phyloP scores from a whole-genome alignment of 345 rosid species.

The Dovyalis caffra region DNA sequence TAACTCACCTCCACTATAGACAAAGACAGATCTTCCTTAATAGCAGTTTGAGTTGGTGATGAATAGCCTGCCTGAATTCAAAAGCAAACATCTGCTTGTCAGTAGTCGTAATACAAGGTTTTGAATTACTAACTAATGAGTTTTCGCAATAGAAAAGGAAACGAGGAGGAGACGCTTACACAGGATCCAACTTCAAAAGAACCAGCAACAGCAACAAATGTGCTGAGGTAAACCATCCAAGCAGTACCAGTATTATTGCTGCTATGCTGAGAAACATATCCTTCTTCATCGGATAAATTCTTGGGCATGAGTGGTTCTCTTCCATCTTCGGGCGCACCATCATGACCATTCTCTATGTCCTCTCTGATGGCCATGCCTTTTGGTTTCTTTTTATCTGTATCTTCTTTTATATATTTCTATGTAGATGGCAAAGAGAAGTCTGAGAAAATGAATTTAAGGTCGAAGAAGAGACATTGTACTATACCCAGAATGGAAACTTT shows the following conservation, averaged over 20 bases:
- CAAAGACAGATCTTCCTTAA: constrained; percentile 64
- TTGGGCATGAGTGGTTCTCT: constrained; percentile 40
- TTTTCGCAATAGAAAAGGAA: not conserved
- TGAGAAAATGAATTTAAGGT: not conserved
- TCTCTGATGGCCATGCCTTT: constrained; percentile 36
- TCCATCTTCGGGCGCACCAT: constrained; percentile 16
- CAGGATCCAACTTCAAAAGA: constrained; percentile 82
- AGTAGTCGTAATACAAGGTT: not conserved
- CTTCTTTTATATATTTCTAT: not conserved
- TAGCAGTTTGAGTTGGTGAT: constrained; percentile 83
- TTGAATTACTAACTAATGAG: too few relatives aligned
- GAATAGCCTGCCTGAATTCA: constrained; percentile 78
- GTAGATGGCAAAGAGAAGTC: not conserved
- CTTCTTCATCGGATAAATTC: constrained; percentile 24
- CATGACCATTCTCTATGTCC: constrained; percentile 24
- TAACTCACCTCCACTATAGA: constrained; percentile 59
- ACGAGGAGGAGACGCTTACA: constrained; percentile 38
- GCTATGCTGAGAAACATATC: constrained; percentile 11
- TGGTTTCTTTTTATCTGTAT: not conserved
- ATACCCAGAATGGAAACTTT: not conserved
- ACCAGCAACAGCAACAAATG: constrained; percentile 81
- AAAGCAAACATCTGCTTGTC: constrained; percentile 5
- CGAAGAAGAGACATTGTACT: not conserved
- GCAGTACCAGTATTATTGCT: constrained; percentile 29
- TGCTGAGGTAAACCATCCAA: constrained; percentile 78